A percentile compares a stretch with the other conserved stretches of the same genome.
Evolutionary conservation across 495 filamentous ascomycete species (phyloP).

Genomic region (Xylaria venustula): DNA sequence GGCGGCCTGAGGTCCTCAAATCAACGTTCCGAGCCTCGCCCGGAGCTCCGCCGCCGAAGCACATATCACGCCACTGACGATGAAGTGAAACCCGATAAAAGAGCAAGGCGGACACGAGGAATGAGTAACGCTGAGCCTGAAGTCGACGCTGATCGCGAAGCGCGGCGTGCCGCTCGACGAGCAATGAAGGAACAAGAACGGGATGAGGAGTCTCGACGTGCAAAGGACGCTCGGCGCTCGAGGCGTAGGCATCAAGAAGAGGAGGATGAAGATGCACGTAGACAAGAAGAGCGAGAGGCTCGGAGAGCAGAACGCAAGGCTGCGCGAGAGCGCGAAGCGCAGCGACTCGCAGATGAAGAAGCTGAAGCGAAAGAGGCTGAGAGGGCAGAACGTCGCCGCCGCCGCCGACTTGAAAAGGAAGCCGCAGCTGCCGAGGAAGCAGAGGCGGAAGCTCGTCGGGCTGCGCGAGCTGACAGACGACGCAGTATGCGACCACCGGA

Average conservation of each 20-base stretch:
- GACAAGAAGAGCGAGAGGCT: conserved; percentile 51
- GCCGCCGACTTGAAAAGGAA: conserved; percentile 39
- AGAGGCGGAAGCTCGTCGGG: conserved; percentile 44
- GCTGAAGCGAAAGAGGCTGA: conserved; percentile 44
- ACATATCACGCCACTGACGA: conserved; percentile 44
- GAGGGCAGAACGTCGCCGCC: conserved; percentile 41
- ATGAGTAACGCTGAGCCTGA: conserved; percentile 28
- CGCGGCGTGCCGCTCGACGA: conserved; percentile 51
- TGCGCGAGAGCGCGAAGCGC: conserved; percentile 42
- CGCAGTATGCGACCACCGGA: conserved; percentile 25
- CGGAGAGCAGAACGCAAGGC: conserved; percentile 51
- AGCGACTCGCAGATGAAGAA: conserved; percentile 37
- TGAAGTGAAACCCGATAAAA: conserved; percentile 30
- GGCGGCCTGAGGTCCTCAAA: conserved; percentile 38
- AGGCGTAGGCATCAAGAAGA: conserved; percentile 43
- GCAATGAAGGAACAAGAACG: conserved; percentile 46
- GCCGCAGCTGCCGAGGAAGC: conserved; percentile 30
- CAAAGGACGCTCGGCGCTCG: conserved; percentile 45
- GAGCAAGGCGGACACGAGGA: conserved; percentile 18
- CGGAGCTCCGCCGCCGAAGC: conserved; percentile 43
- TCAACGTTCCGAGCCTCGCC: conserved; percentile 33
- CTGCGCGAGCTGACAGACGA: conserved; percentile 39
- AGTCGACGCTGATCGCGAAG: conserved; percentile 52
- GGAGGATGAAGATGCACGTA: conserved; percentile 46
- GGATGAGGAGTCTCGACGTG: conserved; percentile 46